Base-by-base conservation (phyloP, 2,329 filamentous ascomycete genomes). In the Colletotrichum sp. region DNA sequence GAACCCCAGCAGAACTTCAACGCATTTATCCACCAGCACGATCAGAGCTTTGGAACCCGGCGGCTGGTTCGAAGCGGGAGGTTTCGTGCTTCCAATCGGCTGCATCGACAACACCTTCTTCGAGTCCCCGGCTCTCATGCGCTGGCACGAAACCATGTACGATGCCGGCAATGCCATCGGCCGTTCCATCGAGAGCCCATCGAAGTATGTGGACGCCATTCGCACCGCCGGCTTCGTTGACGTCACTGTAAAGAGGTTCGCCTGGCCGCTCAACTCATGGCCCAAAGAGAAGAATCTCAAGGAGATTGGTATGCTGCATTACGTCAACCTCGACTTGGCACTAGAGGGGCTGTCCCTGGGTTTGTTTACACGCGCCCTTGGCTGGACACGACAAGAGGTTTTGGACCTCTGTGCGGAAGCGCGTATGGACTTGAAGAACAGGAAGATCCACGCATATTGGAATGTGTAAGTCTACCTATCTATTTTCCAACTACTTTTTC, bases 21-120 rank as follows among this genome's bases (percentile, higher is more conserved):
- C 18, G 8, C 0, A n/a, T n/a, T n/a, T 48, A 2, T 6, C n/a
- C 0, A 48, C 1, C 9, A n/a, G 0, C 3, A 1, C 18, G 0
- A n/a, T 0, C 0, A 48, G 38, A 5, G 38, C 38, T 48, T 48
- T 48, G 38, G 38, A 48, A 48, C 38, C 38, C 5, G 9, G 38
- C 9, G 38, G 38, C 38, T 48, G 38, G 38, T 48, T 48, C 5
- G 38, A 48, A 3, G 0, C 18, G 7, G 38, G 38, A 48, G 38
- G 38, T 0, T 48, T 48, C 38, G 38, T 48, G 38, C 38, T 48
- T 48, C 38, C 38, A 1, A 48, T 48, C 18, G 38, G 38, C 38
- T 48, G 38, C 38, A 48, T 48, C 5, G 38, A 48, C 38, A 0
- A n/a, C 0, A 48, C 38, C 0, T 9, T 48, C 38, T 3, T 48